Evolutionary conservation across 202 grass and related monocot species (phyloP).

Genomic region (Saccharum hybrid): DNA sequence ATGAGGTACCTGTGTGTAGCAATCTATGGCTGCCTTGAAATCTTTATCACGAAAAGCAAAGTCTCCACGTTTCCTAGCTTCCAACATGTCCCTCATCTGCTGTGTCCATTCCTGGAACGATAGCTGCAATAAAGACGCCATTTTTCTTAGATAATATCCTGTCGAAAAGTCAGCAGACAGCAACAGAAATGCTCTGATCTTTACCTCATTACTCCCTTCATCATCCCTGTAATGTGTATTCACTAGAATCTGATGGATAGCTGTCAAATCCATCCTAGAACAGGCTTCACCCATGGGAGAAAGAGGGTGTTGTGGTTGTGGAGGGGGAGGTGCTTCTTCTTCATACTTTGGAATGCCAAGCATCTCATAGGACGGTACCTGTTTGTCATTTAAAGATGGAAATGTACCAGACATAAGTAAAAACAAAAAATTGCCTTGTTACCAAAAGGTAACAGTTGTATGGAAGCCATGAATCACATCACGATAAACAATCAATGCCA

Average conservation of each 20-base stretch:
- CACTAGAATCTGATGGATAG: conserved; percentile 93
- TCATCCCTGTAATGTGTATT: conserved; percentile 83
- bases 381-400: conserved; percentile 25
- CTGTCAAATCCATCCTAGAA: conserved; percentile 92
- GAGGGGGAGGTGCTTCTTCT: conserved; percentile 57
- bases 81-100: conserved; percentile 98
- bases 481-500: background rate
- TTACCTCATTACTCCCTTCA: conserved; percentile 92
- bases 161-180: background rate
- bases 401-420: conserved; percentile 24
- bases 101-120: conserved; percentile 99
- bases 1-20: conserved; percentile 75
- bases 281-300: conserved; percentile 97
- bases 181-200: conserved; percentile 5
- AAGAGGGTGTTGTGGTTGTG: conserved; percentile 63
- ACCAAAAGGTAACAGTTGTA: conserved; percentile 5
- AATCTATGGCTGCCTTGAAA: conserved; percentile 86
- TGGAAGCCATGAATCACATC: background rate
- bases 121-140: conserved; percentile 54
- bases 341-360: conserved; percentile 77
- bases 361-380: conserved; percentile 90
- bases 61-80: conserved; percentile 86
- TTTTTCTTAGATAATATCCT: background rate
- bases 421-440: background rate
- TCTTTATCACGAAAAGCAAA: conserved; percentile 97